Percentiles rank a stretch among this genome's conserved stretches.
These are phyloP conservation scores for Strombidium stylifer DNA, from an alignment of 73 alveolate genomes.

Conservation along the genomic window DNA sequence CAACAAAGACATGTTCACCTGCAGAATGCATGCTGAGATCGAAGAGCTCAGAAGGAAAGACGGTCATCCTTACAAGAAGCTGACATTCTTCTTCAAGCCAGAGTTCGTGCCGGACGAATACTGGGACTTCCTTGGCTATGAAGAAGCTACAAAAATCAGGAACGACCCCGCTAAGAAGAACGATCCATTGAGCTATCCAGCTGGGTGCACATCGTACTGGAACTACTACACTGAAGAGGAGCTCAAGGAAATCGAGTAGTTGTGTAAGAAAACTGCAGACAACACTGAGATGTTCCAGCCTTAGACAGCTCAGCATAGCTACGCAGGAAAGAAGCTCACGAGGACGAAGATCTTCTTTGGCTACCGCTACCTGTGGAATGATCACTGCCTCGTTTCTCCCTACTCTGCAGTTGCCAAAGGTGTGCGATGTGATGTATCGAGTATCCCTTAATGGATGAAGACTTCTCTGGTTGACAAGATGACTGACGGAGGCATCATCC, in stretches of 20 bases:
- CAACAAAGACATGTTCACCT: no score
- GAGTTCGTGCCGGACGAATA: no score
- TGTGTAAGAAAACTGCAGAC: constrained; percentile 52
- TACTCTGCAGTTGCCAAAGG: constrained; percentile 84
- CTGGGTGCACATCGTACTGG: constrained; percentile 61
- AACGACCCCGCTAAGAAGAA: no score
- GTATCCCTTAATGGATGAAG: constrained; percentile 73
- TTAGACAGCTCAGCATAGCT: constrained; percentile 74
- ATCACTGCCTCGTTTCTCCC: constrained; percentile 65
- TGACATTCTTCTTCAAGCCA: no score
- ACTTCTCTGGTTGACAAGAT: constrained; percentile 26
- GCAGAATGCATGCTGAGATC: no score
- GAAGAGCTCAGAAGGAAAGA: no score
- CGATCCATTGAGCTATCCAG: no score
- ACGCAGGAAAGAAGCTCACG: constrained; percentile 59
- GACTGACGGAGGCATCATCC: constrained; percentile 46
- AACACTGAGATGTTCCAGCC: constrained; percentile 44
- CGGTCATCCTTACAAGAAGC: no score
- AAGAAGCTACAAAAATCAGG: no score
- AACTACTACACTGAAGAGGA: constrained; percentile 74
- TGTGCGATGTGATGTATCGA: constrained; percentile 80
- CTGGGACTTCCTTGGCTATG: no score
- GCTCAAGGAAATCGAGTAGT: constrained; percentile 51
- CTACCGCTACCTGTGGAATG: constrained; percentile 84
- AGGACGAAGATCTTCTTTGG: constrained; percentile 89